phyloP scores from a whole-genome alignment of 2,329 filamentous ascomycete genomes.

The Fusarium graminum region DNA sequence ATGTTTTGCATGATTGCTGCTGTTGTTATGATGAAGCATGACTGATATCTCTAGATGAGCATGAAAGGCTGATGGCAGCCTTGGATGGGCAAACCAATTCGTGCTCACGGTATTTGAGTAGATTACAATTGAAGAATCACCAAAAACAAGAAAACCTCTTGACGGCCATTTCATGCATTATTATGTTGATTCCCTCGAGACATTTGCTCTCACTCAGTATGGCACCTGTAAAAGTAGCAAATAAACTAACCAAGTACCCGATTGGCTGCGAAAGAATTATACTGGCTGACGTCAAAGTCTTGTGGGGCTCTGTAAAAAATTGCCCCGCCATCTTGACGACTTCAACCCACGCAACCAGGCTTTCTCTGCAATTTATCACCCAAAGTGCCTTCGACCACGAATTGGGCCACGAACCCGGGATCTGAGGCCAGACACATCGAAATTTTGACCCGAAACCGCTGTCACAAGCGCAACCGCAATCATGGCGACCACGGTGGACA shows the following conservation, averaged over 20 bases:
- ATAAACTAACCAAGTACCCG: not conserved
- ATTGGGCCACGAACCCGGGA: conserved; percentile 37
- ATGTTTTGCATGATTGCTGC: conserved; percentile 26
- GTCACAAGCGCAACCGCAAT: conserved; percentile 54
- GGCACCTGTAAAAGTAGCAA: no score
- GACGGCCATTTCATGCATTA: not conserved
- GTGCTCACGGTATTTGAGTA: conserved; percentile 17
- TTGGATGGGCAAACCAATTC: conserved; percentile 4
- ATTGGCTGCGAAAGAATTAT: conserved; percentile 27
- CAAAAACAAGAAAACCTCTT: conserved; percentile 13
- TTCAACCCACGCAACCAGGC: conserved; percentile 44
- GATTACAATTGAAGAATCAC: conserved; percentile 31
- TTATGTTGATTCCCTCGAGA: not conserved
- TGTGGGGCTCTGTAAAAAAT: conserved; percentile 25
- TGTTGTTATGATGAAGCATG: conserved; percentile 31
- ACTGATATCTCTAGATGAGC: conserved; percentile 27
- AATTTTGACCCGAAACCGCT: conserved; percentile 27
- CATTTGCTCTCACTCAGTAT: not conserved
- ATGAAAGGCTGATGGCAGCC: conserved; percentile 21
- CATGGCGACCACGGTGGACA: conserved; percentile 98
- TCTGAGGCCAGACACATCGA: conserved; percentile 34
- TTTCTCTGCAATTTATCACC: conserved; percentile 44
- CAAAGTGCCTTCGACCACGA: conserved; percentile 37
- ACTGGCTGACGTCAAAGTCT: conserved; percentile 53
- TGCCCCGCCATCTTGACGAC: conserved; percentile 54